A percentile compares a stretch with the other conserved stretches of the same genome.
These are phyloP conservation scores for Bruguiera hainesii DNA, from an alignment of 441 rosid genomes.

Conservation along the genomic window DNA sequence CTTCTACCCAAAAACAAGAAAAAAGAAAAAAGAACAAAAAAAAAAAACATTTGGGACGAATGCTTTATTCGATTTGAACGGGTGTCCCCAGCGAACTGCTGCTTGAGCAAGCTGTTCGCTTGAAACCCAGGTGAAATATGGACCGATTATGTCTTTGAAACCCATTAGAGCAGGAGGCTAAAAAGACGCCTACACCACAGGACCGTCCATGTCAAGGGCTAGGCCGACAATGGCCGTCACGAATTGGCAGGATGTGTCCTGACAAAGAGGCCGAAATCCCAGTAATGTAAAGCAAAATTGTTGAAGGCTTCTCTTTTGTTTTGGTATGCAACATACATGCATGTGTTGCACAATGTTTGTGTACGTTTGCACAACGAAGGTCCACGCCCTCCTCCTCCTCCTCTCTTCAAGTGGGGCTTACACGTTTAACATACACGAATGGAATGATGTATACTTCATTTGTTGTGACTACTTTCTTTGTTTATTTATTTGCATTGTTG, in stretches of 20 bases:
- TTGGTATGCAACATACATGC: background rate
- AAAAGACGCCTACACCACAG: too few relatives aligned
- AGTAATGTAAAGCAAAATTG: background rate
- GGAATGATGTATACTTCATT: constrained; percentile 20
- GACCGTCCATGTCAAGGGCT: background rate
- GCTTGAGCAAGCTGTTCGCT: too few relatives aligned
- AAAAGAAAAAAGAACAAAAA: too few relatives aligned
- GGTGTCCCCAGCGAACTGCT: too few relatives aligned
- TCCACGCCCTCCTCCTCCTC: constrained; percentile 11
- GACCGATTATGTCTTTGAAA: too few relatives aligned
- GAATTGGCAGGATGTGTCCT: background rate
- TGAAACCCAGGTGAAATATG: too few relatives aligned
- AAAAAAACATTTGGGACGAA: too few relatives aligned
- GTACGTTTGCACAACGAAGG: background rate
- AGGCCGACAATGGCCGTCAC: constrained; percentile 32
- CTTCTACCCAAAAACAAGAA: too few relatives aligned
- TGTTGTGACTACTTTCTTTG: background rate
- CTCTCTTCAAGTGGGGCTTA: constrained; percentile 8
- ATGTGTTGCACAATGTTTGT: background rate
- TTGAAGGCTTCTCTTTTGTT: background rate
- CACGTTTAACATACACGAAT: constrained; percentile 22
- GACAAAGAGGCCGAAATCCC: constrained; percentile 9
- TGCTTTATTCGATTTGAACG: too few relatives aligned
- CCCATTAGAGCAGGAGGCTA: too few relatives aligned
- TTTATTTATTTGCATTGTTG: background rate